phyloP scores from a whole-genome alignment of 495 filamentous ascomycete species.

The Hypoxylon trugodes region DNA sequence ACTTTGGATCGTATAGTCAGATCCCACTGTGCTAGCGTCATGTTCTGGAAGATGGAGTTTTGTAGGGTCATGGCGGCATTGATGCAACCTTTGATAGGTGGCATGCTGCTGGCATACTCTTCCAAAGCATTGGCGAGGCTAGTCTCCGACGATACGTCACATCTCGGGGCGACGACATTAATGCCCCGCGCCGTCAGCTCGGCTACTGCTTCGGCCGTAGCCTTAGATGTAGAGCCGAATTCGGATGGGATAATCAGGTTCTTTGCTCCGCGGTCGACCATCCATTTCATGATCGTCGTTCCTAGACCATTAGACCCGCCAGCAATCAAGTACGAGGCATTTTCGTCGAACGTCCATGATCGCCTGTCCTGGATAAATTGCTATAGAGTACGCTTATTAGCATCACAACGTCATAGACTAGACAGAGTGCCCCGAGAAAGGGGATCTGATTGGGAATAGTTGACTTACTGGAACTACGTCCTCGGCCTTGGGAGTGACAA shows the following conservation, averaged over 20 bases:
- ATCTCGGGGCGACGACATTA: conserved; percentile 33
- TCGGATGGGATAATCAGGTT: conserved; percentile 31
- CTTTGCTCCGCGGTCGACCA: conserved; percentile 26
- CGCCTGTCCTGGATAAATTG: conserved; percentile 10
- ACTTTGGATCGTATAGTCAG: conserved; percentile 51
- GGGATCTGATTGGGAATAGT: too few relatives aligned
- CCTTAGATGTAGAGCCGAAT: conserved; percentile 11
- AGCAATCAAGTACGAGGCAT: conserved; percentile 51
- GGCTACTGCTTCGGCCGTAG: conserved; percentile 20
- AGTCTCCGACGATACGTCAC: conserved; percentile 45
- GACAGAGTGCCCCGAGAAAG: background rate
- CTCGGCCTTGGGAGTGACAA: background rate
- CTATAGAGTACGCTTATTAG: background rate
- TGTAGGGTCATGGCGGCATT: conserved; percentile 55
- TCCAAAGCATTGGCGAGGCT: conserved; percentile 6
- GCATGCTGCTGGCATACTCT: conserved; percentile 42
- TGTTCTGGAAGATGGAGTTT: conserved; percentile 54
- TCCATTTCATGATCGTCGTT: conserved; percentile 16
- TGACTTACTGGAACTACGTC: conserved; percentile 5
- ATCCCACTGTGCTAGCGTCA: conserved; percentile 51
- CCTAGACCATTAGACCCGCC: conserved; percentile 39
- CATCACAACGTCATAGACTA: background rate
- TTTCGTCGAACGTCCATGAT: conserved; percentile 2
- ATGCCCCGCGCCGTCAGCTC: conserved; percentile 24
- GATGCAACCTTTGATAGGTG: conserved; percentile 60